These are phyloP conservation scores for Gossypium rotundifolium DNA, from an alignment of 345 rosid species.

Conservation along the genomic window DNA sequence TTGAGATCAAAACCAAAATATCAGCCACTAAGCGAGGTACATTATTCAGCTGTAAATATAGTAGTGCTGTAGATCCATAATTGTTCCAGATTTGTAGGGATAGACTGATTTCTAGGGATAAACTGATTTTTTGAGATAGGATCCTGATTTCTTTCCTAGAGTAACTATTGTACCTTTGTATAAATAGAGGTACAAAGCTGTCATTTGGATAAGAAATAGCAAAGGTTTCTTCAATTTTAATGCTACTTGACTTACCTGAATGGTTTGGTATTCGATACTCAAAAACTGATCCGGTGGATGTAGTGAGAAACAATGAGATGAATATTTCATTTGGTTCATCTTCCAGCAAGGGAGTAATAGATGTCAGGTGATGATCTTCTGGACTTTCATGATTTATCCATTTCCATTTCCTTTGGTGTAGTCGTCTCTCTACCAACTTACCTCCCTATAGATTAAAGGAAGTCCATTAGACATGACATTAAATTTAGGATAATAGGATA, in stretches of 20 bases:
- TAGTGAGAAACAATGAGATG: constrained; percentile 41
- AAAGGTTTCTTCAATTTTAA: neutral
- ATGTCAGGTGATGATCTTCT: constrained; percentile 39
- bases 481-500: neutral
- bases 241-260: constrained; percentile 36
- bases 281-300: constrained; percentile 42
- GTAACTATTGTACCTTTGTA: no score
- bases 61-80: no score
- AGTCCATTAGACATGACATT: constrained; percentile 4
- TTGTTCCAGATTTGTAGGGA: no score
- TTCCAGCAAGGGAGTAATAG: constrained; percentile 40
- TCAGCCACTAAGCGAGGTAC: no score
- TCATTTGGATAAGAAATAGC: no score
- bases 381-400: constrained; percentile 65
- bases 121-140: no score
- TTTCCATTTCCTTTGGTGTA: constrained; percentile 57
- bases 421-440: constrained; percentile 45
- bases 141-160: no score
- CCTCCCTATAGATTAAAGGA: constrained; percentile 35
- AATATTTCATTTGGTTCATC: constrained; percentile 39
- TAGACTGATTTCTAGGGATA: no score
- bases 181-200: no score
- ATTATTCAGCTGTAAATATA: no score
- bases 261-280: constrained; percentile 41
- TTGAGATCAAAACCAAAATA: no score